These are phyloP conservation scores for Friedmanniomyces simplex DNA, from an alignment of 495 filamentous ascomycete species.

Conservation along the genomic window DNA sequence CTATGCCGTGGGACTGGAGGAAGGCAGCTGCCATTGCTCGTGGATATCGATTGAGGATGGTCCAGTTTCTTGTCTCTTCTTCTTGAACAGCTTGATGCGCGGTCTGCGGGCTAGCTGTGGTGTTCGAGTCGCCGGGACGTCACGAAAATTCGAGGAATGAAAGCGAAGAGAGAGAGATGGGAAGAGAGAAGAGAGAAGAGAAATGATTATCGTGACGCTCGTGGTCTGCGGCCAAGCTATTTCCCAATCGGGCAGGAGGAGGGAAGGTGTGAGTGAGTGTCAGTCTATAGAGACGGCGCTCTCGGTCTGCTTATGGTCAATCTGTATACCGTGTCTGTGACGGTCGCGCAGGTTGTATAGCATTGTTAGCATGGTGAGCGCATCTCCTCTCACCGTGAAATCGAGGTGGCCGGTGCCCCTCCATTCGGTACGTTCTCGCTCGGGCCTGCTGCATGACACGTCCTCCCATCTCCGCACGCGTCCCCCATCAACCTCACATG, in stretches of 20 bases:
- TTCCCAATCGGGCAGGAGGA: background rate
- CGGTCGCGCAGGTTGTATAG: background rate
- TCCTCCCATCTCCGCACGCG: background rate
- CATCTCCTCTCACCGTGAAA: background rate
- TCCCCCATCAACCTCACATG: background rate
- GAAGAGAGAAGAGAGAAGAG: background rate
- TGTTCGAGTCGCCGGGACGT: too few relatives aligned
- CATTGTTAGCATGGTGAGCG: background rate
- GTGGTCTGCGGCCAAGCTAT: background rate
- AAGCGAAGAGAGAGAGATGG: background rate
- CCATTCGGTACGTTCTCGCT: background rate
- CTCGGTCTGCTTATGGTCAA: background rate
- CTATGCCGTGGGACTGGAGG: constrained; percentile 21
- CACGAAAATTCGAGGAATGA: background rate
- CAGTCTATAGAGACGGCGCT: background rate
- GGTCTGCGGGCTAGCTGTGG: too few relatives aligned
- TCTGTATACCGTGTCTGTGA: background rate
- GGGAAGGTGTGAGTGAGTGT: background rate
- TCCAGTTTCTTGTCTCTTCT: too few relatives aligned
- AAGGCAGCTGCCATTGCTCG: constrained; percentile 24
- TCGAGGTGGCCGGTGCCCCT: background rate
- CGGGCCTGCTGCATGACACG: constrained; percentile 1
- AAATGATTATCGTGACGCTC: background rate
- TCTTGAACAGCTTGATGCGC: too few relatives aligned
- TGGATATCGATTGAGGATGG: too few relatives aligned